These are phyloP conservation scores for Lepidium africanum DNA, from an alignment of 345 rosid genomes.

Conservation along the genomic window DNA sequence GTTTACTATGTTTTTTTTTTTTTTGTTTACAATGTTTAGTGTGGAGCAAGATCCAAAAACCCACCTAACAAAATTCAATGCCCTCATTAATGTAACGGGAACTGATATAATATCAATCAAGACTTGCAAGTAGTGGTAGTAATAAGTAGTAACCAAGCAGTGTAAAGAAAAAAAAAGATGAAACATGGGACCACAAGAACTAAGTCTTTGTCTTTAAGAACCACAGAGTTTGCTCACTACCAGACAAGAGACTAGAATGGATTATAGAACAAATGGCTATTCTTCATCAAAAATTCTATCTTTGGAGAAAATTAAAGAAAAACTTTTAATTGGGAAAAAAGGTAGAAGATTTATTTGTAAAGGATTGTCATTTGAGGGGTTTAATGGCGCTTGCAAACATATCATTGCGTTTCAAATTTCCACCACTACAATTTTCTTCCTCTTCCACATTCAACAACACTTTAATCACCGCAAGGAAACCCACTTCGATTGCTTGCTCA, in stretches of 20 bases:
- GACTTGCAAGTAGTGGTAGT: neutral
- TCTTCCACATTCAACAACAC: constrained; percentile 10
- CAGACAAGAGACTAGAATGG: neutral
- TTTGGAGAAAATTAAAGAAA: neutral
- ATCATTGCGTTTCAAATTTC: constrained; percentile 25
- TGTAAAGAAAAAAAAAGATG: neutral
- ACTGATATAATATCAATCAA: neutral
- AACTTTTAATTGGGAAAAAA: neutral
- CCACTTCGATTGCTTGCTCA: constrained; percentile 32
- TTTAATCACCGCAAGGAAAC: constrained; percentile 7
- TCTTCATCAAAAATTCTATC: constrained; percentile 11
- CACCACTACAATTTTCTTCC: constrained; percentile 17
- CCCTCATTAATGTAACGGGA: neutral
- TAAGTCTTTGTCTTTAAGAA: neutral
- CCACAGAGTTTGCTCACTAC: constrained; percentile 1
- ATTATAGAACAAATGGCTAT: constrained; percentile 7
- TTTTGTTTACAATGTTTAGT: neutral
- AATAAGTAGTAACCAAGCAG: neutral
- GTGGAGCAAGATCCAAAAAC: neutral
- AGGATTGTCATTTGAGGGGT: neutral
- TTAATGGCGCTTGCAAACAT: constrained; percentile 30
- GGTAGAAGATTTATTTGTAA: neutral
- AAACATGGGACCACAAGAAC: constrained; percentile 6
- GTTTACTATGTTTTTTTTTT: too few species aligned
- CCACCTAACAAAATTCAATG: neutral